Conservation (phyloP, 73 alveolate species). For the Halteria grandinella region DNA sequence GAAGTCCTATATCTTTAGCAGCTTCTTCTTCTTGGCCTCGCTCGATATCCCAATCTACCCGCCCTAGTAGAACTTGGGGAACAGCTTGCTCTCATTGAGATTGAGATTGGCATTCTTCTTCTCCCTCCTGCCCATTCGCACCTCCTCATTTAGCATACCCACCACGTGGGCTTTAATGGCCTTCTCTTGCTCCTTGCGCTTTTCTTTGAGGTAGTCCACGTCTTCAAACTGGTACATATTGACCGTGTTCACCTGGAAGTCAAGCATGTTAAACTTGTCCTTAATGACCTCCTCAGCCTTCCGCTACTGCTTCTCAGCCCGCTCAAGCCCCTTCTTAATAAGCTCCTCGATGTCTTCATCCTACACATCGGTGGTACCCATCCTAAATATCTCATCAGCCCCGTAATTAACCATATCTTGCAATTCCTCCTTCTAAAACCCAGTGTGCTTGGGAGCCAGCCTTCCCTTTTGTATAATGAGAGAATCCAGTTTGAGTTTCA, state of each 20-base stretch:
- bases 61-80: constrained; percentile 64
- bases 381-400: constrained; percentile 94
- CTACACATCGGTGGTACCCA: constrained; percentile 71
- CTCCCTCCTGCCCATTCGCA: constrained; percentile 66
- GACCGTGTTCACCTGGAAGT: constrained; percentile 84
- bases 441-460: constrained; percentile 87
- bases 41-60: constrained; percentile 52
- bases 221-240: constrained; percentile 92
- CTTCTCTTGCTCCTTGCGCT: constrained; percentile 85
- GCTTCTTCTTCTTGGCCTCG: constrained; percentile 72
- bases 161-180: constrained; percentile 61
- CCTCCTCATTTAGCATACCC: constrained; percentile 74
- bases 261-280: constrained; percentile 88
- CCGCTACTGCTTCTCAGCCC: constrained; percentile 5
- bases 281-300: constrained; percentile 79
- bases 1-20: constrained; percentile 75
- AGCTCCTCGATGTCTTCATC: constrained; percentile 89
- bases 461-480: constrained; percentile 96
- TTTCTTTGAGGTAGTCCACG: constrained; percentile 84
- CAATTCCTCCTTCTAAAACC: constrained; percentile 93
- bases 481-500: constrained; percentile 95
- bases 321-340: constrained; percentile 33
- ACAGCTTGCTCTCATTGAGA: constrained; percentile 56
- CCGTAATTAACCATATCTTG: constrained; percentile 96
- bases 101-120: constrained; percentile 51